Evolutionary conservation across 441 rosid species (phyloP).

Genomic region (Populus hybrid): DNA sequence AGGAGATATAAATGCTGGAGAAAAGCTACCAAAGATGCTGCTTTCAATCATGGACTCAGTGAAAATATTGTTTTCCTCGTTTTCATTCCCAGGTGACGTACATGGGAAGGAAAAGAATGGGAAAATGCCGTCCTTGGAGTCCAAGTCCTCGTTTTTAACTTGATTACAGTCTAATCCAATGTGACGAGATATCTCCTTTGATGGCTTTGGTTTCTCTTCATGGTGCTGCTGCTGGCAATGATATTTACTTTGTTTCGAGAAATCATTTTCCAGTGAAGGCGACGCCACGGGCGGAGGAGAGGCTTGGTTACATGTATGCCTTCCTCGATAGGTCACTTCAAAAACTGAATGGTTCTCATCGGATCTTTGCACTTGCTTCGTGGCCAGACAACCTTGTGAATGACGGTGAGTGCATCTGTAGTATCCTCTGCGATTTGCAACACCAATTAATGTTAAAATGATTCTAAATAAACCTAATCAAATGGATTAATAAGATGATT

Average conservation of each 20-base stretch:
- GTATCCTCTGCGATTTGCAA: conserved; percentile 52
- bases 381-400: conserved; percentile 72
- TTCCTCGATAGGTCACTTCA: conserved; percentile 64
- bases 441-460: background rate
- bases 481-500: background rate
- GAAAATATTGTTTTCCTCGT: conserved; percentile 23
- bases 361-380: conserved; percentile 81
- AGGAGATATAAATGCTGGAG: conserved; percentile 30
- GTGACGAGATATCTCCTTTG: conserved; percentile 24
- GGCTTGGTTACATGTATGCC: conserved; percentile 60
- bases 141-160: conserved; percentile 27
- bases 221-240: background rate
- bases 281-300: conserved; percentile 9
- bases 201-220: conserved; percentile 28
- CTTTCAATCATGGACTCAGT: conserved; percentile 17
- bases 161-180: conserved; percentile 19
- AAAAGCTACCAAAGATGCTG: conserved; percentile 23
- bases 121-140: conserved; percentile 19
- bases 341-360: conserved; percentile 50
- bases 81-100: conserved; percentile 22
- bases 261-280: conserved; percentile 14
- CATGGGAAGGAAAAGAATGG: conserved; percentile 32
- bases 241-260: conserved; percentile 16
- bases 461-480: background rate
- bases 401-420: conserved; percentile 73